Evolutionary conservation across 129 eudicot genomes (phyloP).

Genomic region (Logfia minima): DNA sequence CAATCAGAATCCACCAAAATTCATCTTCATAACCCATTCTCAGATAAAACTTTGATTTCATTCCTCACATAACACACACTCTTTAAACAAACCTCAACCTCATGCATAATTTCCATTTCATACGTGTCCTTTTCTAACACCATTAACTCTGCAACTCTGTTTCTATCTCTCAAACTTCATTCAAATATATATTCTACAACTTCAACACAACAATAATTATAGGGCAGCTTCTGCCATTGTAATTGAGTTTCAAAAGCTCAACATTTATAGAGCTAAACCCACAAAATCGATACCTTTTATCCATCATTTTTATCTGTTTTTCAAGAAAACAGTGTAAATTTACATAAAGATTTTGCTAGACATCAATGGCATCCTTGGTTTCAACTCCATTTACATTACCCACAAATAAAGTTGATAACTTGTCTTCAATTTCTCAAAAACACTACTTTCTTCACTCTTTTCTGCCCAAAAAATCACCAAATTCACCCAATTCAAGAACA

Average conservation of each 20-base stretch:
- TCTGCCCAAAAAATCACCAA: slow-evolving; percentile 48
- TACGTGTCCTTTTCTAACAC: slow-evolving; percentile 71
- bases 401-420: slow-evolving; percentile 53
- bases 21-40: slow-evolving; percentile 50
- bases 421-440: slow-evolving; percentile 73
- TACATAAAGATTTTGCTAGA: slow-evolving; percentile 1
- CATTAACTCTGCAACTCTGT: slow-evolving; percentile 46
- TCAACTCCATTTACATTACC: slow-evolving; percentile 81
- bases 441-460: slow-evolving; percentile 45
- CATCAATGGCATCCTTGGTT: slow-evolving; percentile 71
- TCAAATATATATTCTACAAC: slow-evolving; percentile 22
- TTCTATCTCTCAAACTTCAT: slow-evolving; percentile 15
- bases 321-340: slow-evolving; percentile 20
- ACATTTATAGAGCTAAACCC: neutral
- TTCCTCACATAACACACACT: slow-evolving; percentile 32
- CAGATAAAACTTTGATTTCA: slow-evolving; percentile 39
- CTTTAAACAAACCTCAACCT: slow-evolving; percentile 62
- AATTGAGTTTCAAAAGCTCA: slow-evolving; percentile 25
- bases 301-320: slow-evolving; percentile 20
- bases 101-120: slow-evolving; percentile 32
- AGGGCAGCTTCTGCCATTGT: slow-evolving; percentile 17
- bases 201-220: slow-evolving; percentile 13
- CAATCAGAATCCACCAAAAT: slow-evolving; percentile 72
- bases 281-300: neutral
- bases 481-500: slow-evolving; percentile 42